Evolutionary conservation across 2,329 filamentous ascomycete species (phyloP), one percentile per base, ranked within the genome.

Genomic region (Lachnellula occidentalis): DNA sequence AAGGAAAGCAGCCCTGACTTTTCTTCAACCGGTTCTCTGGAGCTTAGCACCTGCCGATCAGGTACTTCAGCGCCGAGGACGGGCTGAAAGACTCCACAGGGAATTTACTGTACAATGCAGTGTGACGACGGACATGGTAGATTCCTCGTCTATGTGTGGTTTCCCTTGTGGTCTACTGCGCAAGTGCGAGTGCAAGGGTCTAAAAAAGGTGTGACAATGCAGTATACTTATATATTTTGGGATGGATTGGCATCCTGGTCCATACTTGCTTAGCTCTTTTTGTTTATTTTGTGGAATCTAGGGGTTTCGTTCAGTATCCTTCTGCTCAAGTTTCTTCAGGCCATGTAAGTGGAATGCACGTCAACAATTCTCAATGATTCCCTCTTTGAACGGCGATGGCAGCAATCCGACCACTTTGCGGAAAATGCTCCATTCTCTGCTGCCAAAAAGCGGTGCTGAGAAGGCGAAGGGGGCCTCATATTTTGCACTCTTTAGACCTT

Each of bases 401-500:
- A 50, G 50, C 45, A 53, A 49, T 39, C 53, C 57, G 50, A 49
- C 42, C 42, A 45, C 19, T 31, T 53, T 48, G 53, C 31, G 36
- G 50, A 57, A 45, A 24, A 58, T 59, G 49, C 21, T 51, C 21
- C 55, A 53, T 21, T 45, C 41, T 36, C 43, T 52, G 24, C 57
- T 54, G 66, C 67, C 27, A 70, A 74, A 56, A 64, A 75, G 3
- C 58, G 75, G 31, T 72, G 72, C 12, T 57, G 72, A 37, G 73
- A 76, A 53, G 71, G 76, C 65, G 22, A 49, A 17, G 14, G 72
- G 71, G 57, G 72, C 71, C n/a, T 76, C 75, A 8, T 80, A 78
- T 60, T 70, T 78, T 51, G 69, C 73, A 19, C 69, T 79, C 0
- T 79, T 76, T 63, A 67, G 71, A 21, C 70, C 74, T 9, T 61